Evolutionary conservation across 2,329 filamentous ascomycete genomes (phyloP), one percentile per base, ranked within the genome.

Genomic region (Zasmidium angulare): DNA sequence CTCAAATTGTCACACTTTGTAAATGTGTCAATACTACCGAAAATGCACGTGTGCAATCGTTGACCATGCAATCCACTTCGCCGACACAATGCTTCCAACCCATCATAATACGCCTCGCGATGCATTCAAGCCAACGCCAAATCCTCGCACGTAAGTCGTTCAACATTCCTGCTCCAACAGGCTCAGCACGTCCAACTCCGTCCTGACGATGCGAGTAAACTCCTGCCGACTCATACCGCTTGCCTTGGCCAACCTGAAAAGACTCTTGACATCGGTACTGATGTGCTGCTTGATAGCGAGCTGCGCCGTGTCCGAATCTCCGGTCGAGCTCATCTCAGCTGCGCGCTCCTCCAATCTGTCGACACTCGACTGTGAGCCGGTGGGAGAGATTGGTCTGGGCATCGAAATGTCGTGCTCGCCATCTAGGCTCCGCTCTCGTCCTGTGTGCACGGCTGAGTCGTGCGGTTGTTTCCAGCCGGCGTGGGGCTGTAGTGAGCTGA

Each of bases 211-310:
- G 53, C 84, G 79, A 73, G 89, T 87, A 75, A 93, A 95, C 71
- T 93, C 90, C 31, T 85, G 84, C 48, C 86, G 79, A 53, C 89
- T 85, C 66, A 95, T 92, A 0, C 90, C 90, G 21, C 86, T 86
- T 1, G 86, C 82, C 46, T 83, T 84, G 22, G 89, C 87, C 62
- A 95, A 76, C 64, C 89, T 77, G 73, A 86, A 93, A 64, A 95
- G 75, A 73, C 88, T 92, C 78, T 90, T 89, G 57, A 95, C 84
- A 69, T 87, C 89, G 9, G 88, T 87, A 36, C 86, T 87, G 48
- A 95, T 86, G 74, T 93, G 90, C 75, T 92, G 88, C 74, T 89
- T 89, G 56, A 95, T 85, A 14, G 86, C 89, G 56, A 89, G 84
- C 74, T 92, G 89, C 56, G 81, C 85, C 67, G 87, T 84, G 60